A percentile compares a stretch with the other conserved stretches of the same genome.
phyloP scores from a whole-genome alignment of 2,329 filamentous ascomycete genomes.

The Claviceps sp. region DNA sequence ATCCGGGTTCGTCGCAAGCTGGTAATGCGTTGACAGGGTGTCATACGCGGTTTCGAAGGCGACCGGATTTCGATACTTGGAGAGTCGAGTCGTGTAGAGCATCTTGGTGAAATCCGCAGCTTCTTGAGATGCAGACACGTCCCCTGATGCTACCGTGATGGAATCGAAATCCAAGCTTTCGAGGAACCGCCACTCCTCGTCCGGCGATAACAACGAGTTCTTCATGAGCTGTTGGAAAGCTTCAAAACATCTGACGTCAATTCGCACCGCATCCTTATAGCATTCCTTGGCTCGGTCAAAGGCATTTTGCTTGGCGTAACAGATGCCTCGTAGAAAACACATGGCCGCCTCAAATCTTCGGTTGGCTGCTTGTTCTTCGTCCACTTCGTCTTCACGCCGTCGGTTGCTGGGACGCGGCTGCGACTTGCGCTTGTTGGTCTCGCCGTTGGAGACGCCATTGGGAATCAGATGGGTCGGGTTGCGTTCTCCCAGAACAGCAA shows the following conservation, averaged over 20 bases:
- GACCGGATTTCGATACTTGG: slow-evolving; percentile 81
- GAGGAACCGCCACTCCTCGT: slow-evolving; percentile 82
- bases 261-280: slow-evolving; percentile 92
- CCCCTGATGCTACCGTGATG: slow-evolving; percentile 51
- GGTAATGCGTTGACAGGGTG: slow-evolving; percentile 86
- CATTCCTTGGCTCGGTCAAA: slow-evolving; percentile 96
- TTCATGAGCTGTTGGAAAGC: slow-evolving; percentile 97
- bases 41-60: slow-evolving; percentile 79
- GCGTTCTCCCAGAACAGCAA: slow-evolving; percentile 75
- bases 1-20: slow-evolving; percentile 73
- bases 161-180: slow-evolving; percentile 83
- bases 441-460: slow-evolving; percentile 42
- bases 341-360: slow-evolving; percentile 89
- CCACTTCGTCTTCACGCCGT: slow-evolving; percentile 19
- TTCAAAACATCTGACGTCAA: slow-evolving; percentile 96
- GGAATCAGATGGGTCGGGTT: slow-evolving; percentile 83
- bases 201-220: slow-evolving; percentile 80
- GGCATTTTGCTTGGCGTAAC: slow-evolving; percentile 92
- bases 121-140: slow-evolving; percentile 61
- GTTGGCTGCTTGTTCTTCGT: slow-evolving; percentile 57
- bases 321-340: slow-evolving; percentile 88
- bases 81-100: slow-evolving; percentile 88
- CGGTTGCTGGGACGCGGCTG: slow-evolving; percentile 21
- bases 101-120: slow-evolving; percentile 89
- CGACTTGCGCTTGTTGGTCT: slow-evolving; percentile 25